Evolutionary conservation across 305 asterid genomes (phyloP).

Genomic region (Rubia balearica): DNA sequence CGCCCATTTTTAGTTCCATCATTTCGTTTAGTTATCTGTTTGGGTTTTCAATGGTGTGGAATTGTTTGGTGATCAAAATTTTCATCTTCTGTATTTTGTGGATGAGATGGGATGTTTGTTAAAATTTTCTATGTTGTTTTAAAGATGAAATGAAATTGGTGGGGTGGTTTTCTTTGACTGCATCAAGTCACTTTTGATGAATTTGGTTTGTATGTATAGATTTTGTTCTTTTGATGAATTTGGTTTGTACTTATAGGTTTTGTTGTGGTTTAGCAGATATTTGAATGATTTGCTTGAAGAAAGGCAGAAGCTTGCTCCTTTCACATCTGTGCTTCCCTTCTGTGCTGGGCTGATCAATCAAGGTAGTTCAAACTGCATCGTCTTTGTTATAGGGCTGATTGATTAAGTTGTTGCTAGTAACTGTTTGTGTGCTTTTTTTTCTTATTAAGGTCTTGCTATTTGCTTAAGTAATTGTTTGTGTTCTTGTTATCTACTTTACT

Average conservation of each 20-base stretch:
- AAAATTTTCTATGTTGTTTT: no score
- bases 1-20: background rate
- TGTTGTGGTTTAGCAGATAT: conserved; percentile 46
- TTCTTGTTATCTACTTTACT: background rate
- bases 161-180: no score
- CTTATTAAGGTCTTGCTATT: background rate
- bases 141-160: no score
- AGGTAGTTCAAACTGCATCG: conserved; percentile 47
- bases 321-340: conserved; percentile 77
- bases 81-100: background rate
- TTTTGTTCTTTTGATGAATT: background rate
- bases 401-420: background rate
- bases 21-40: background rate
- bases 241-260: background rate
- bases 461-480: background rate
- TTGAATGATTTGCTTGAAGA: conserved; percentile 78
- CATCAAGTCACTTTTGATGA: no score
- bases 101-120: background rate
- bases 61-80: no score
- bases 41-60: conserved; percentile 5
- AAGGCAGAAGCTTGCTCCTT: conserved; percentile 76
- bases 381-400: background rate
- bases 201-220: background rate
- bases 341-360: conserved; percentile 76
- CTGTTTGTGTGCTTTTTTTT: no score